These are phyloP conservation scores for Phytopythium litorale DNA, from an alignment of 352 stramenopile genomes.

Conservation along the genomic window DNA sequence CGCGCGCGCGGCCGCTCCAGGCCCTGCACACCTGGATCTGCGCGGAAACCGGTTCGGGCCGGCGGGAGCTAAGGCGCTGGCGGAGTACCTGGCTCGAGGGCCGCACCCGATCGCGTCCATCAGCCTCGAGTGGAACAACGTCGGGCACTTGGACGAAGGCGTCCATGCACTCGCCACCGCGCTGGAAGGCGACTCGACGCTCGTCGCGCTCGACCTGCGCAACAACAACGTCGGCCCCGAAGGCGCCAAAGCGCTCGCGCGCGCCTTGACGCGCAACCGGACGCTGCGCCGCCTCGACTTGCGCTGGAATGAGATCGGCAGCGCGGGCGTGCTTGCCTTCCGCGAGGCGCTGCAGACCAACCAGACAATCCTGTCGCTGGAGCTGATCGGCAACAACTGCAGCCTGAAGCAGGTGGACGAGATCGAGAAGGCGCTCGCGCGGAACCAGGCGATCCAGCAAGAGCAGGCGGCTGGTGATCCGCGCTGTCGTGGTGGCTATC, in stretches of 20 bases:
- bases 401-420: constrained; percentile 66
- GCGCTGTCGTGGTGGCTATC: neutral
- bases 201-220: constrained; percentile 69
- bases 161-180: constrained; percentile 57
- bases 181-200: constrained; percentile 55
- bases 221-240: constrained; percentile 85
- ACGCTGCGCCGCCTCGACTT: constrained; percentile 74
- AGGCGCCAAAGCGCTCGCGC: constrained; percentile 58
- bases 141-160: constrained; percentile 70
- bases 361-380: constrained; percentile 47
- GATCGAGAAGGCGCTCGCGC: constrained; percentile 47
- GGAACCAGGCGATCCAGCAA: constrained; percentile 53
- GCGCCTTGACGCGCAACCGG: constrained; percentile 49
- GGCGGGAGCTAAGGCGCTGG: constrained; percentile 43
- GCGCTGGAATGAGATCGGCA: constrained; percentile 80
- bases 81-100: constrained; percentile 34
- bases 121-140: constrained; percentile 82
- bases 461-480: constrained; percentile 1
- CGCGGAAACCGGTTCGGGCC: constrained; percentile 76
- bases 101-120: constrained; percentile 58
- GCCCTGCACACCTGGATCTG: constrained; percentile 52
- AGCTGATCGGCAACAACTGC: constrained; percentile 78
- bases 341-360: constrained; percentile 72
- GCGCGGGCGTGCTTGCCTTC: constrained; percentile 66
- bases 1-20: constrained; percentile 2